These are phyloP conservation scores for Xerocomellus dryophilus DNA, from an alignment of 768 basidiomycete genomes.

Conservation along the genomic window DNA sequence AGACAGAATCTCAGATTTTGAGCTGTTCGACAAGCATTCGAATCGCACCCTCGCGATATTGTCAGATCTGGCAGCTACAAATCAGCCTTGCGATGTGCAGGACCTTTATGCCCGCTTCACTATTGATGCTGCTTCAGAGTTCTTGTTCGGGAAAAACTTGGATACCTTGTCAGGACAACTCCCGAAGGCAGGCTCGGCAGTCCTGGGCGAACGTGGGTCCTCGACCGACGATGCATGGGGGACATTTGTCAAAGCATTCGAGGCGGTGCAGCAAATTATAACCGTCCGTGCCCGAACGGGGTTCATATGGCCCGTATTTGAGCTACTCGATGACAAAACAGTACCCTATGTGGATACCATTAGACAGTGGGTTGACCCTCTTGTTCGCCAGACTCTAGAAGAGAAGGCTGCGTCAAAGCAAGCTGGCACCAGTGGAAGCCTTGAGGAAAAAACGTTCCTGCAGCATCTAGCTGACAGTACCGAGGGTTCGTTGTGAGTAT, in stretches of 20 bases:
- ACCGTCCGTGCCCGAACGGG: conserved; percentile 37
- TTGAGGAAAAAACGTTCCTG: conserved; percentile 60
- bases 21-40: conserved; percentile 59
- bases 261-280: conserved; percentile 37
- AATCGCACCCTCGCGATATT: conserved; percentile 47
- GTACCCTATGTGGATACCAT: conserved; percentile 35
- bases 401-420: conserved; percentile 40
- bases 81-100: conserved; percentile 57
- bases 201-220: conserved; percentile 57
- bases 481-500: conserved; percentile 42
- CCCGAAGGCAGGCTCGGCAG: conserved; percentile 45
- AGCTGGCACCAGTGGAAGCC: conserved; percentile 36
- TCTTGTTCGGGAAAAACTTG: conserved; percentile 65
- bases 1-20: conserved; percentile 69
- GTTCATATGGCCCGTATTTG: conserved; percentile 41
- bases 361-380: conserved; percentile 53
- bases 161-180: conserved; percentile 56
- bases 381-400: conserved; percentile 52
- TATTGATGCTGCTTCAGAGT: conserved; percentile 69
- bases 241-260: conserved; percentile 46
- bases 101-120: conserved; percentile 68
- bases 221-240: conserved; percentile 60
- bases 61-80: conserved; percentile 36
- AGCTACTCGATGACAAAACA: conserved; percentile 40
- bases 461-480: conserved; percentile 66